Evolutionary conservation across 2,329 filamentous ascomycete species (phyloP).

Genomic region (Xylaria sp.): DNA sequence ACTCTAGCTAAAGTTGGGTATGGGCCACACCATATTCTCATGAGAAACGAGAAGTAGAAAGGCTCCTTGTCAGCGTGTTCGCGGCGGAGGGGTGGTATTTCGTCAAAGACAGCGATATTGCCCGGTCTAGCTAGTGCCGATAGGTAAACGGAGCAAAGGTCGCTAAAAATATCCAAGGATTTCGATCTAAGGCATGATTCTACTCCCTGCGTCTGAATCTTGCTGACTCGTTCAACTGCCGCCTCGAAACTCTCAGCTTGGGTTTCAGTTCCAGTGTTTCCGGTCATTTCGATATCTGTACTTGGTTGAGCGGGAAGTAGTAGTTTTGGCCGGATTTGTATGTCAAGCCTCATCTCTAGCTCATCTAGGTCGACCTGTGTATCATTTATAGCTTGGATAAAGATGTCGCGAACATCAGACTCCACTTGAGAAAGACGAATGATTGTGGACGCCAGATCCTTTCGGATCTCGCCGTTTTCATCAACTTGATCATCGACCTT

Average conservation of each 20-base stretch:
- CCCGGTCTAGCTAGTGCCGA: slow-evolving; percentile 52
- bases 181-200: slow-evolving; percentile 64
- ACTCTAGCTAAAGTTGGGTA: slow-evolving; percentile 75
- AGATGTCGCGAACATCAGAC: slow-evolving; percentile 68
- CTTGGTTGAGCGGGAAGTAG: slow-evolving; percentile 60
- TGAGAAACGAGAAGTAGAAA: slow-evolving; percentile 79
- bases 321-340: slow-evolving; percentile 70
- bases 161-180: slow-evolving; percentile 64
- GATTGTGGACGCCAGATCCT: slow-evolving; percentile 72
- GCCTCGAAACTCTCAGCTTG: slow-evolving; percentile 43
- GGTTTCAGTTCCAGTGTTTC: slow-evolving; percentile 34
- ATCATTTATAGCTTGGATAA: slow-evolving; percentile 73
- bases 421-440: slow-evolving; percentile 71
- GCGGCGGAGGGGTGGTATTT: slow-evolving; percentile 64
- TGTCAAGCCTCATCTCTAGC: slow-evolving; percentile 78
- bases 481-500: slow-evolving; percentile 66
- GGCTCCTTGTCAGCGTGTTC: slow-evolving; percentile 66
- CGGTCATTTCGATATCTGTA: slow-evolving; percentile 63
- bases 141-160: slow-evolving; percentile 67
- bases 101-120: slow-evolving; percentile 63
- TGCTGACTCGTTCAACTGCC: slow-evolving; percentile 42
- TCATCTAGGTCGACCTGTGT: slow-evolving; percentile 77
- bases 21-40: slow-evolving; percentile 77
- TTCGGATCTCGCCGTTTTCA: slow-evolving; percentile 65
- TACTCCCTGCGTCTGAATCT: slow-evolving; percentile 50